A percentile compares a stretch with the other conserved stretches of the same genome.
Evolutionary conservation across 2,329 filamentous ascomycete genomes (phyloP).

Genomic region (Exophiala sp.): DNA sequence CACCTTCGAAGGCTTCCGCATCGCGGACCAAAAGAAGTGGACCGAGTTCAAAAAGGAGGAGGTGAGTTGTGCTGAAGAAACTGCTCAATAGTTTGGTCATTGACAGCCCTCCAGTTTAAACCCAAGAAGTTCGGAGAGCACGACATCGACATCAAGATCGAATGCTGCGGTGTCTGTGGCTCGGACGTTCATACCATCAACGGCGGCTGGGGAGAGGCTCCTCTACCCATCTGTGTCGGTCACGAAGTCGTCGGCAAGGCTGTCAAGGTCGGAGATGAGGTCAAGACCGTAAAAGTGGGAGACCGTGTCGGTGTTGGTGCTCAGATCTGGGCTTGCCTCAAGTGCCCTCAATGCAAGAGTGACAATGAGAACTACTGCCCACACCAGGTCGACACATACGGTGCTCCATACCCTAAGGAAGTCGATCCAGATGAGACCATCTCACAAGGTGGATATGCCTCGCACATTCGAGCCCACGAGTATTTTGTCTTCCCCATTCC

Average conservation of each 20-base stretch:
- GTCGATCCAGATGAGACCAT: constrained; percentile 54
- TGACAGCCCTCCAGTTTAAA: constrained; percentile 57
- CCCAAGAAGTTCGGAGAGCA: constrained; percentile 83
- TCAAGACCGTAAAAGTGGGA: constrained; percentile 59
- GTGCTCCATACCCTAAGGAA: constrained; percentile 48
- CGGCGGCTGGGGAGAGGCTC: constrained; percentile 53
- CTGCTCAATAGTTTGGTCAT: not conserved
- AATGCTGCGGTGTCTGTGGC: constrained; percentile 73
- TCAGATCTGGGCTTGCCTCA: constrained; percentile 62
- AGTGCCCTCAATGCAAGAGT: constrained; percentile 63
- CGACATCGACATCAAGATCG: constrained; percentile 84
- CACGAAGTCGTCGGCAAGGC: constrained; percentile 69
- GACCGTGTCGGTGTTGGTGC: constrained; percentile 68
- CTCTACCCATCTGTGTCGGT: constrained; percentile 52
- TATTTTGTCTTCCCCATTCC: constrained; percentile 71
- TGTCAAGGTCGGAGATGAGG: constrained; percentile 63
- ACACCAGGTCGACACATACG: constrained; percentile 52
- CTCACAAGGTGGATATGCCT: constrained; percentile 64
- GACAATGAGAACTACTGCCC: constrained; percentile 67
- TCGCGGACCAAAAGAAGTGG: constrained; percentile 65
- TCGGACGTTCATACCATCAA: constrained; percentile 69
- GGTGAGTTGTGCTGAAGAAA: constrained; percentile 35
- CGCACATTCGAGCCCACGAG: constrained; percentile 70
- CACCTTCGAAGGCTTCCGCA: constrained; percentile 46
- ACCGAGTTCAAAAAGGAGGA: constrained; percentile 56